Evolutionary conservation across 106 monocot genomes (phyloP).

Genomic region (Platanthera guangdongensis): DNA sequence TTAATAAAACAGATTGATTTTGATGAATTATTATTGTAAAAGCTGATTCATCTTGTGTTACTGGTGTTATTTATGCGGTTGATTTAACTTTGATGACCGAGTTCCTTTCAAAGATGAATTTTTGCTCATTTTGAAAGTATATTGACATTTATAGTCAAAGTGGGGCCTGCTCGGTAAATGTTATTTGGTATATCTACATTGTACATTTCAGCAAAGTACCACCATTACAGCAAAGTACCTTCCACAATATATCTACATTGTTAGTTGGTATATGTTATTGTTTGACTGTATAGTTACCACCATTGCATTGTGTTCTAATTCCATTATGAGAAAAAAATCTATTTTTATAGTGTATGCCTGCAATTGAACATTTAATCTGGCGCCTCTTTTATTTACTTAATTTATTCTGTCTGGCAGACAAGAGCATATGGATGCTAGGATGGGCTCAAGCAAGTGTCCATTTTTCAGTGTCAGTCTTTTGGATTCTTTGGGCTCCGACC

Average conservation of each 20-base stretch:
- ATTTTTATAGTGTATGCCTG: neutral
- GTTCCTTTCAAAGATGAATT: neutral
- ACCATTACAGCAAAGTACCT: neutral
- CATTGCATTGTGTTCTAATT: neutral
- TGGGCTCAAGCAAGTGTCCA: slow-evolving; percentile 77
- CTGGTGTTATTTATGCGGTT: neutral
- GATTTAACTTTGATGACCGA: neutral
- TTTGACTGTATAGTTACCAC: neutral
- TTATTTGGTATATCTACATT: too few species aligned
- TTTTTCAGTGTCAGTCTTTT: slow-evolving; percentile 70
- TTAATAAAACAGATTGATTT: neutral
- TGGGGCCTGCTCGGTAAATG: neutral
- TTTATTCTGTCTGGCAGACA: slow-evolving; percentile 43
- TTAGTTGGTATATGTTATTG: neutral
- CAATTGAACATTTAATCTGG: neutral
- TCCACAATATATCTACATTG: neutral
- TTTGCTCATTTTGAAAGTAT: neutral
- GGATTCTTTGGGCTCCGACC: slow-evolving; percentile 91
- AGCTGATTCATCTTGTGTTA: neutral
- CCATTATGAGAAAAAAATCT: neutral
- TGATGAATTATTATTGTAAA: neutral
- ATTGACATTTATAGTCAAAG: neutral
- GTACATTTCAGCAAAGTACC: too few species aligned
- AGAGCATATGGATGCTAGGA: slow-evolving; percentile 56
- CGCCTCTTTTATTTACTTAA: neutral